Conservation (phyloP, 2,329 filamentous ascomycete genomes). For the Paecilomyces sp. region DNA sequence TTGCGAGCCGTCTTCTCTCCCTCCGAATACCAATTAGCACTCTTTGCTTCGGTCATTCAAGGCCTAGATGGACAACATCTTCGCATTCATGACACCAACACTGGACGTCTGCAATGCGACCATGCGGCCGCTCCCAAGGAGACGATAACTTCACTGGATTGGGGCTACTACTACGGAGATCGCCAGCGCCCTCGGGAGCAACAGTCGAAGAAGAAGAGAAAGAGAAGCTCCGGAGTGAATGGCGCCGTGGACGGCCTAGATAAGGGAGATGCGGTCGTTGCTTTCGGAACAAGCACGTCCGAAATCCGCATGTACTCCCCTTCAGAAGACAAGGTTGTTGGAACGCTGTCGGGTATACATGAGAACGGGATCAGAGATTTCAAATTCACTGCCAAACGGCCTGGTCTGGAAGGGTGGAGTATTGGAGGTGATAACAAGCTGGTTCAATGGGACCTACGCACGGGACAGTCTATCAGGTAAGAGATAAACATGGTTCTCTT, state of each 20-base stretch:
- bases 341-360: slow-evolving; percentile 38
- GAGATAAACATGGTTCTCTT: slow-evolving; percentile 4
- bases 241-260: slow-evolving; percentile 25
- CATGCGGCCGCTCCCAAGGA: slow-evolving; percentile 41
- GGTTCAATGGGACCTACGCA: slow-evolving; percentile 45
- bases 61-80: slow-evolving; percentile 46
- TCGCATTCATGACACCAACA: slow-evolving; percentile 45
- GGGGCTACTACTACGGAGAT: slow-evolving; percentile 37
- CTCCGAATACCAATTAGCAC: slow-evolving; percentile 43
- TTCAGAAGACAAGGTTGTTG: slow-evolving; percentile 40
- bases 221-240: slow-evolving; percentile 38
- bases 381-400: slow-evolving; percentile 38
- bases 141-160: slow-evolving; percentile 43
- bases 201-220: slow-evolving; percentile 45
- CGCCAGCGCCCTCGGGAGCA: slow-evolving; percentile 27
- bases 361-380: slow-evolving; percentile 44
- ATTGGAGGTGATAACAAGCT: slow-evolving; percentile 47
- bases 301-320: slow-evolving; percentile 46
- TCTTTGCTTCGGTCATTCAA: slow-evolving; percentile 49
- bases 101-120: slow-evolving; percentile 44
- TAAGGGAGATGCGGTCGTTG: slow-evolving; percentile 39
- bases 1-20: slow-evolving; percentile 44
- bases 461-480: slow-evolving; percentile 37
- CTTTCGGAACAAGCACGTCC: slow-evolving; percentile 42
- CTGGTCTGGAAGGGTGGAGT: slow-evolving; percentile 43